Percentiles rank a stretch among this genome's conserved stretches.
Evolutionary conservation across 1,139 yeast species (phyloP).

Genomic region (Magnusiomyces fungicola): DNA sequence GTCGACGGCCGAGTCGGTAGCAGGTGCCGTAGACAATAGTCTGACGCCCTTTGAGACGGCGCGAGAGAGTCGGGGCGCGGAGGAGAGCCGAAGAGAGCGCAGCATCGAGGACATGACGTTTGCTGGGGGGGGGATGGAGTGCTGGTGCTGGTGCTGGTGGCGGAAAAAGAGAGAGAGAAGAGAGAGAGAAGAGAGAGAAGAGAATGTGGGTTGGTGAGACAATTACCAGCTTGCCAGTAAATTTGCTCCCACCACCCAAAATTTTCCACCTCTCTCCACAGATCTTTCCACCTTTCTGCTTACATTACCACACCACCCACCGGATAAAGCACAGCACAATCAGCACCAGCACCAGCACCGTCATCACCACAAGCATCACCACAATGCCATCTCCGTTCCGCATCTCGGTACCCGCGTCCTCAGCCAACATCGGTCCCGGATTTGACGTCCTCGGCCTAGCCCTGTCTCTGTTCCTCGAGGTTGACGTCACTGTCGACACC

Average conservation of each 20-base stretch:
- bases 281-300: neutral
- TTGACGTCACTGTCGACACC: constrained; percentile 59
- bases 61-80: too few relatives aligned
- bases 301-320: neutral
- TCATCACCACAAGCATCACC: neutral
- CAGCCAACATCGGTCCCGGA: constrained; percentile 98
- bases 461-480: constrained; percentile 60
- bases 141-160: too few relatives aligned
- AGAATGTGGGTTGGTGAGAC: too few relatives aligned
- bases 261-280: neutral
- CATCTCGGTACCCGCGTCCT: constrained; percentile 88
- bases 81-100: too few relatives aligned
- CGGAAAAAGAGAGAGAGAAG: too few relatives aligned
- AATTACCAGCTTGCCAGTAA: too few relatives aligned
- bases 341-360: neutral
- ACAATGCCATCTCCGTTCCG: constrained; percentile 19
- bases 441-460: constrained; percentile 95
- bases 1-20: neutral
- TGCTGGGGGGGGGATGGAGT: too few relatives aligned
- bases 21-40: neutral
- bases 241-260: neutral
- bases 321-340: too few relatives aligned
- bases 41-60: too few relatives aligned
- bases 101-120: too few relatives aligned
- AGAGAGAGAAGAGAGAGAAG: too few relatives aligned